phyloP scores from a whole-genome alignment of 352 stramenopile species.

The Poterioochromonas sp. region DNA sequence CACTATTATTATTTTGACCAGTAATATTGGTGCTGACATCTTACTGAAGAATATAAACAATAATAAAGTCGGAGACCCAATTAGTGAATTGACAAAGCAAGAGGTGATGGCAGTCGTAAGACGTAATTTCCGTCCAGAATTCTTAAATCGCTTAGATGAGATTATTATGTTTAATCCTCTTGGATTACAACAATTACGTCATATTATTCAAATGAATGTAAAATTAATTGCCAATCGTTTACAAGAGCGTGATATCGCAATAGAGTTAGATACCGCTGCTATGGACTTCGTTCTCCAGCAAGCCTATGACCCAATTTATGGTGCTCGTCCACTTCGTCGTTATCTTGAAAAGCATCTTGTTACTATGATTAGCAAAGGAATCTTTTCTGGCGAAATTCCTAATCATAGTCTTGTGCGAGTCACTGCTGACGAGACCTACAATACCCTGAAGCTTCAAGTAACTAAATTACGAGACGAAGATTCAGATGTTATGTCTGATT shows the following conservation, averaged over 20 bases:
- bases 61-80: background rate
- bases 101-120: slow-evolving; percentile 73
- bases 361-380: slow-evolving; percentile 48
- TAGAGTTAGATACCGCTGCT: slow-evolving; percentile 58
- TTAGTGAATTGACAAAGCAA: slow-evolving; percentile 47
- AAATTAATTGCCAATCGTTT: slow-evolving; percentile 54
- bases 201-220: slow-evolving; percentile 85
- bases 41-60: no score
- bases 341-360: slow-evolving; percentile 88
- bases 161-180: slow-evolving; percentile 92
- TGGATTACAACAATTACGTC: slow-evolving; percentile 64
- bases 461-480: background rate
- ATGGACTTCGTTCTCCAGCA: slow-evolving; percentile 77
- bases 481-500: no score
- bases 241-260: slow-evolving; percentile 60
- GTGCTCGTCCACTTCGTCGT: slow-evolving; percentile 84
- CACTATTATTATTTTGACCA: slow-evolving; percentile 93
- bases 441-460: background rate
- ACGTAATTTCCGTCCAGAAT: slow-evolving; percentile 78
- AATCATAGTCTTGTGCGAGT: background rate
- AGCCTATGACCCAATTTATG: slow-evolving; percentile 84
- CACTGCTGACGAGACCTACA: background rate
- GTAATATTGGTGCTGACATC: slow-evolving; percentile 60
- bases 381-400: background rate
- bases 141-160: slow-evolving; percentile 90